phyloP scores from a whole-genome alignment of 805 yeast species.

The Monosporozyma siamensis region DNA sequence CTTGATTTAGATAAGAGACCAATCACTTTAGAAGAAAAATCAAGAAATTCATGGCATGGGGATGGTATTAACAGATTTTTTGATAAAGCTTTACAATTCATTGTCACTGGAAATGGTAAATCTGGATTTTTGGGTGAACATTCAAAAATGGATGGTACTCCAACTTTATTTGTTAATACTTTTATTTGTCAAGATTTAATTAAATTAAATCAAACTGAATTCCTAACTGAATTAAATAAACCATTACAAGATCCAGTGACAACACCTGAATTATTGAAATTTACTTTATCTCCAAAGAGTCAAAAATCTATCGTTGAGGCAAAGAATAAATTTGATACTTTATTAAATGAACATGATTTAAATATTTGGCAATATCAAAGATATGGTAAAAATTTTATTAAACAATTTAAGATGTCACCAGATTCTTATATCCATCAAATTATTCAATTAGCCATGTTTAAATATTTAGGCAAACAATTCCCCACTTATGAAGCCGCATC shows the following conservation, averaged over 20 bases:
- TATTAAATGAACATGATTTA: slow-evolving; percentile 56
- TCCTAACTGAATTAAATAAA: slow-evolving; percentile 7
- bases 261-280: slow-evolving; percentile 30
- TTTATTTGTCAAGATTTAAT: slow-evolving; percentile 50
- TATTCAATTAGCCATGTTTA: slow-evolving; percentile 84
- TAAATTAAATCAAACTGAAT: slow-evolving; percentile 35
- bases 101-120: slow-evolving; percentile 70
- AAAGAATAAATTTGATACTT: slow-evolving; percentile 42
- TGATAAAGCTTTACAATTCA: slow-evolving; percentile 85
- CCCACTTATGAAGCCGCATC: slow-evolving; percentile 97
- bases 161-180: slow-evolving; percentile 82
- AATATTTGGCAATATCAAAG: slow-evolving; percentile 74
- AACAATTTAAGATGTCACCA: slow-evolving; percentile 77
- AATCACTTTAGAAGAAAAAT: slow-evolving; percentile 69
- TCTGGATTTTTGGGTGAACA: slow-evolving; percentile 96
- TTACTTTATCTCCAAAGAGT: slow-evolving; percentile 50
- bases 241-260: not conserved
- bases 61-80: slow-evolving; percentile 82
- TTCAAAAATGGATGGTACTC: slow-evolving; percentile 97
- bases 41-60: slow-evolving; percentile 91
- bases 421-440: slow-evolving; percentile 89
- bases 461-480: slow-evolving; percentile 64
- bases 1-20: slow-evolving; percentile 61
- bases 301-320: slow-evolving; percentile 48
- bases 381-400: slow-evolving; percentile 79